phyloP scores from a whole-genome alignment of 768 basidiomycete species.

The Lentinus tigrinus region DNA sequence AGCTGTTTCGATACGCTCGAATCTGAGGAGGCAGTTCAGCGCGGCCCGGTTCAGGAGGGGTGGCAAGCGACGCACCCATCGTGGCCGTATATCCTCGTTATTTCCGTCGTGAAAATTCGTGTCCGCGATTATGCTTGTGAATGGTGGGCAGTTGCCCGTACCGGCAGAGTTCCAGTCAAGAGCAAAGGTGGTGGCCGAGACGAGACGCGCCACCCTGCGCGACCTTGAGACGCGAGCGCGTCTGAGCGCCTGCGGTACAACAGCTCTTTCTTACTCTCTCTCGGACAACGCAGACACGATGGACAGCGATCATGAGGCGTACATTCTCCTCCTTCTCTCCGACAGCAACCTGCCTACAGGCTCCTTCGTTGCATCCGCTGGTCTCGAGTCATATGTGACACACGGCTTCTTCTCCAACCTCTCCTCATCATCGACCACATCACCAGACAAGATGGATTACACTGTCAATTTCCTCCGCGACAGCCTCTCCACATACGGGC shows the following conservation, averaged over 20 bases:
- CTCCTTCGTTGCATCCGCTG: constrained; percentile 92
- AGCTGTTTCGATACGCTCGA: constrained; percentile 75
- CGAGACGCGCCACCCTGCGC: constrained; percentile 18
- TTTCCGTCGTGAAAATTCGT: not conserved
- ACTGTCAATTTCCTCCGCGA: constrained; percentile 65
- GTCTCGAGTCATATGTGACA: constrained; percentile 84
- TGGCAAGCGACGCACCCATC: constrained; percentile 21
- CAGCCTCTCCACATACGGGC: constrained; percentile 76
- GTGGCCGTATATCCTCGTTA: not conserved
- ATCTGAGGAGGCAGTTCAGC: constrained; percentile 43
- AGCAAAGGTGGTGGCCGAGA: not conserved
- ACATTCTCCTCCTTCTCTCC: constrained; percentile 75
- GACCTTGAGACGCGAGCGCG: constrained; percentile 18
- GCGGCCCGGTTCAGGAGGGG: not conserved
- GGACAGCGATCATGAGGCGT: constrained; percentile 52
- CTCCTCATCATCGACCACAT: constrained; percentile 27
- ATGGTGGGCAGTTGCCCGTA: constrained; percentile 3
- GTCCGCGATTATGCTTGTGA: not conserved
- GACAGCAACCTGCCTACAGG: constrained; percentile 97
- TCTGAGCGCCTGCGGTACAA: constrained; percentile 7
- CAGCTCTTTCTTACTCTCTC: constrained; percentile 3
- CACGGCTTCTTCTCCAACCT: constrained; percentile 64
- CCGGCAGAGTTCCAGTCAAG: constrained; percentile 2
- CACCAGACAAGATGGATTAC: constrained; percentile 29
- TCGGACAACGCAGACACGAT: constrained; percentile 10